Conservation (phyloP, 495 filamentous ascomycete species). For the Podospora australis region DNA sequence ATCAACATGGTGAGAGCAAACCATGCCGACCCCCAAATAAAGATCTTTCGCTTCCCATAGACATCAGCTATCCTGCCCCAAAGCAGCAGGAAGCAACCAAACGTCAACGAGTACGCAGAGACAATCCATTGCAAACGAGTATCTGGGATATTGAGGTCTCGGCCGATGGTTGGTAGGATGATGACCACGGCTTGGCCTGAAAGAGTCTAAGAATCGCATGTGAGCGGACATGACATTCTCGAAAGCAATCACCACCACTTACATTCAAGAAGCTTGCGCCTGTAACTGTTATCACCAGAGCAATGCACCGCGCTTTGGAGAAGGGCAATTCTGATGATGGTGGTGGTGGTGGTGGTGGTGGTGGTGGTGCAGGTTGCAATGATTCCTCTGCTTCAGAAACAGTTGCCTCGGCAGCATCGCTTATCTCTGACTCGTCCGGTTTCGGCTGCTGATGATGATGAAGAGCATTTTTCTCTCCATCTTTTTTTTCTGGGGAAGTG, state of each 20-base stretch:
- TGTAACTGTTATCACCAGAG: slow-evolving; percentile 42
- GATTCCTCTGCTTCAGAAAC: not conserved
- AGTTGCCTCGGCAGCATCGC: slow-evolving; percentile 6
- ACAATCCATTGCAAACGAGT: slow-evolving; percentile 57
- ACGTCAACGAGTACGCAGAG: slow-evolving; percentile 55
- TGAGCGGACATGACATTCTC: too few relatives aligned
- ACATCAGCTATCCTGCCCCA: slow-evolving; percentile 70
- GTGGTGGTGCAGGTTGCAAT: not conserved
- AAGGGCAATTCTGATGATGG: slow-evolving; percentile 29
- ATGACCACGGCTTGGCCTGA: slow-evolving; percentile 56
- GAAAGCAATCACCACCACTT: slow-evolving; percentile 9
- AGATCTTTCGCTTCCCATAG: slow-evolving; percentile 64
- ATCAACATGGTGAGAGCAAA: slow-evolving; percentile 56
- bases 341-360: not conserved
- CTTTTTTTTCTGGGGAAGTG: too few relatives aligned
- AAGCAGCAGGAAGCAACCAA: slow-evolving; percentile 65
- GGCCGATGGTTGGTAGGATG: slow-evolving; percentile 52
- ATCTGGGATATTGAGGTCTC: slow-evolving; percentile 48
- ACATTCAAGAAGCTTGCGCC: slow-evolving; percentile 53
- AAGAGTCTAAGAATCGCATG: slow-evolving; percentile 37
- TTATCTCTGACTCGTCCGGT: slow-evolving; percentile 17
- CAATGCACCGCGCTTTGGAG: slow-evolving; percentile 42
- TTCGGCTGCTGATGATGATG: too few relatives aligned
- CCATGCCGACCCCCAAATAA: slow-evolving; percentile 59
- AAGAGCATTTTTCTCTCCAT: too few relatives aligned